Conservation (phyloP, 805 yeast species). For the Saccharomycopsis sp. region DNA sequence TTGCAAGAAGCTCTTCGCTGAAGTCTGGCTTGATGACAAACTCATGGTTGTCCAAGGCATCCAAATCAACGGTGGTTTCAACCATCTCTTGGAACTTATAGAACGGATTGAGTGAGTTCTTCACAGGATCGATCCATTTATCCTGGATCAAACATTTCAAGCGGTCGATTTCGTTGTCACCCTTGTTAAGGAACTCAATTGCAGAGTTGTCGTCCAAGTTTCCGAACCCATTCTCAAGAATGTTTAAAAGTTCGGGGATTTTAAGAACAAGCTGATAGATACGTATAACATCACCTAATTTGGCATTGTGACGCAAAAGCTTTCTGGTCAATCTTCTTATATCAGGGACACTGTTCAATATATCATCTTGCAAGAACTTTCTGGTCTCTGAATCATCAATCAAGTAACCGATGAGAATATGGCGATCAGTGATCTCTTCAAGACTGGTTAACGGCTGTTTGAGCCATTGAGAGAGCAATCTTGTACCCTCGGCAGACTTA, state of each 20-base stretch:
- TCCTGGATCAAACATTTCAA: conserved; percentile 35
- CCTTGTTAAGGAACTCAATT: conserved; percentile 14
- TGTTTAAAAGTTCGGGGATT: conserved; percentile 60
- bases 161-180: conserved; percentile 22
- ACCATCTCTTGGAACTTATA: conserved; percentile 74
- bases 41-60: conserved; percentile 75
- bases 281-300: conserved; percentile 83
- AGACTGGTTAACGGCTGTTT: conserved; percentile 84
- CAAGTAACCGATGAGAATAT: conserved; percentile 64
- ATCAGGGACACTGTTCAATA: conserved; percentile 74
- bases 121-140: conserved; percentile 56
- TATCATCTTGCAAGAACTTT: conserved; percentile 56
- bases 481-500: conserved; percentile 82
- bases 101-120: conserved; percentile 44
- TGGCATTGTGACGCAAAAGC: conserved; percentile 46
- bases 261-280: conserved; percentile 72
- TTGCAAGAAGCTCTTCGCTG: conserved; percentile 63
- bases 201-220: conserved; percentile 27
- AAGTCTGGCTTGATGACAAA: conserved; percentile 85
- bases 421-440: conserved; percentile 57
- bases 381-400: conserved; percentile 66
- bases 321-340: conserved; percentile 68
- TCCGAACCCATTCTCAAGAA: conserved; percentile 39
- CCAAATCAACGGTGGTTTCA: conserved; percentile 85
- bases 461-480: conserved; percentile 87